A percentile compares a stretch with the other conserved stretches of the same genome.
Conservation (phyloP, 2,329 filamentous ascomycete genomes). For the Penicillium crustosum region DNA sequence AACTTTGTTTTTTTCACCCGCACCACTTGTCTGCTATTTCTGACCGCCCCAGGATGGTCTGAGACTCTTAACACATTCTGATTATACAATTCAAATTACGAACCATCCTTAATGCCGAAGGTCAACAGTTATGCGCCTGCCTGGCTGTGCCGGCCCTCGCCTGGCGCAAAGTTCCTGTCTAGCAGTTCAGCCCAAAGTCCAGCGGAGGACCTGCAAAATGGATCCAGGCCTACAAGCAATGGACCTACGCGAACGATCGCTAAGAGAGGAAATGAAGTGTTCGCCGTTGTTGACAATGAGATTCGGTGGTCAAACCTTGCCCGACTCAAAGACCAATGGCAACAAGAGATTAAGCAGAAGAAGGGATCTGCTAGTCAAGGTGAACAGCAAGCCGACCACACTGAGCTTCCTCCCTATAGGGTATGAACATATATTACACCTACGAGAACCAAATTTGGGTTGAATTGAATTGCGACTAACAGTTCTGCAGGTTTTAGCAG, state of each 20-base stretch:
- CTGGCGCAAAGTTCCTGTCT: conserved; percentile 76
- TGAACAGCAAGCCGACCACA: conserved; percentile 29
- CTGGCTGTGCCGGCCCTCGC: conserved; percentile 78
- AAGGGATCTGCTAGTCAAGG: conserved; percentile 22
- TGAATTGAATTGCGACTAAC: conserved; percentile 8
- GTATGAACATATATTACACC: conserved; percentile 22
- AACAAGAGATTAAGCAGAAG: conserved; percentile 40
- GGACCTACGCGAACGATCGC: conserved; percentile 66
- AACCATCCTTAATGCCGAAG: conserved; percentile 66
- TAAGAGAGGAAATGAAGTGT: conserved; percentile 79
- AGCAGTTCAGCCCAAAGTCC: conserved; percentile 48
- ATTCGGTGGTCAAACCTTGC: conserved; percentile 88
- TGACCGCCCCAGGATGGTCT: conserved; percentile 12
- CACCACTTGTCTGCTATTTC: conserved; percentile 1
- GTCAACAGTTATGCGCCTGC: conserved; percentile 80
- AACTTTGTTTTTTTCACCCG: background rate
- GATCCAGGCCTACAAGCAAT: conserved; percentile 25
- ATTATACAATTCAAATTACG: background rate
- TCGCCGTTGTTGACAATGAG: conserved; percentile 83
- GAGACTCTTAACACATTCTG: background rate
- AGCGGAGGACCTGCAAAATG: conserved; percentile 28
- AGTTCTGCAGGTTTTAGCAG: conserved; percentile 64
- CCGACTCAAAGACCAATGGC: conserved; percentile 67
- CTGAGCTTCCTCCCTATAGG: conserved; percentile 37
- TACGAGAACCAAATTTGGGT: background rate